Base-by-base conservation (phyloP, 257 asterid genomes). In the Solanum arcanum region DNA sequence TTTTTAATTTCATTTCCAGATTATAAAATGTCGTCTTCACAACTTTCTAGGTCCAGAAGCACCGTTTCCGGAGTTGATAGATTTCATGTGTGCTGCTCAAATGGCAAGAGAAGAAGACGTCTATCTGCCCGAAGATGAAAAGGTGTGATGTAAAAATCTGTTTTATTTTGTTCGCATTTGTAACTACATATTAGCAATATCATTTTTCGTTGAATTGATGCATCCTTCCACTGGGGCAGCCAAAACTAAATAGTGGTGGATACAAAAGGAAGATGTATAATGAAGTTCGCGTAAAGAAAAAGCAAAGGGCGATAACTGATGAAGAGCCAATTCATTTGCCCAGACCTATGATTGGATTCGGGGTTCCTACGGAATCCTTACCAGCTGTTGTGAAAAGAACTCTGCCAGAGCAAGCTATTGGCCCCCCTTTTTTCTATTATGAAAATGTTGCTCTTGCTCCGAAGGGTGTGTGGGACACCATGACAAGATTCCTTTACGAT, bases 21-120 rank as follows among this genome's bases (percentile, higher is more conserved):
- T 25, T 42, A 44, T 77, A 44, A 44, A n/a, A 42, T 42, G 37
- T 77, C 84, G 2, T 77, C 84, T 47, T 46, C 27, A 29, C 66
- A 16, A 47, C 73, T 66, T 76, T 90, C 85, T 92, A 97, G 99
- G 97, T 75, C 94, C 90, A 33, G 94, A 85, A 33, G 98, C 98
- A 80, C 83, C 96, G 2, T 77, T 94, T 86, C 86, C 87, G 6
- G 94, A 81, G 9, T 86, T 97, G 81, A 90, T 93, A 15, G 98
- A 97, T 90, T 94, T 90, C 81, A 93, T 97, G 80, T 90, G 87
- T 64, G 98, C 98, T 86, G 99, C 98, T 87, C 98, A 96, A 91
- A 68, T 94, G 89, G 93, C 97, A 80, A 94, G 96, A 86, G 97
- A 92, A 76, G 93, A 88, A 25, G 96, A 92, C 59, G 88, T 86